A percentile compares a stretch with the other conserved stretches of the same genome.
Conservation (phyloP, 441 rosid genomes). For the Syzygium syzygioides region DNA sequence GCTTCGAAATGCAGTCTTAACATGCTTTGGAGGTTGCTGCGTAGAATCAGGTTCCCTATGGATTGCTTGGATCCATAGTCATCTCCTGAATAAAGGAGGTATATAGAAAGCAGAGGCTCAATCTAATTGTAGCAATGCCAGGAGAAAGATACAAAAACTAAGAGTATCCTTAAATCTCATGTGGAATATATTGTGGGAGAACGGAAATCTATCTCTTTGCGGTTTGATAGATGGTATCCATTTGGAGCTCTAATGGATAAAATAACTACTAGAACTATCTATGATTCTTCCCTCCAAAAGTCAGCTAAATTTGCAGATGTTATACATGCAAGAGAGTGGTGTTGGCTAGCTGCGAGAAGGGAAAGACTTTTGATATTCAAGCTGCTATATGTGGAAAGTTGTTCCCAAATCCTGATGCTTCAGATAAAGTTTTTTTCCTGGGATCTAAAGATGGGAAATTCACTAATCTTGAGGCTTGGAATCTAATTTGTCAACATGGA, state of each 20-base stretch:
- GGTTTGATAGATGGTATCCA: neutral
- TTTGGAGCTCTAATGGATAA: neutral
- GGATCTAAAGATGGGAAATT: neutral
- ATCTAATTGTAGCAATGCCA: neutral
- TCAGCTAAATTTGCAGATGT: neutral
- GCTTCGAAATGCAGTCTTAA: neutral
- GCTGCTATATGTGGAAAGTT: neutral
- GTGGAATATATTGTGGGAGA: neutral
- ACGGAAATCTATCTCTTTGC: neutral
- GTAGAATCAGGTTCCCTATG: neutral
- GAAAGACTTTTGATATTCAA: neutral
- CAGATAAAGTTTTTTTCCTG: neutral
- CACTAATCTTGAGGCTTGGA: neutral
- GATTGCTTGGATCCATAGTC: neutral
- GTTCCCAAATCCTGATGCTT: neutral
- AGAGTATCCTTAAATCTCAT: neutral
- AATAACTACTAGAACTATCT: neutral
- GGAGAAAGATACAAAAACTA: neutral
- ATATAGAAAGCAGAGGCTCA: neutral
- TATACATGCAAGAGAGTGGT: neutral
- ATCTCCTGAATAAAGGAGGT: neutral
- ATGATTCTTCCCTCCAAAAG: neutral
- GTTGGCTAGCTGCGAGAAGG: neutral
- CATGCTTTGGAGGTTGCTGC: neutral
- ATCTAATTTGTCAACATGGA: neutral